Evolutionary conservation across 192 early-diverging fungal genomes (phyloP).

Genomic region (Gamsiella multidivaricata): DNA sequence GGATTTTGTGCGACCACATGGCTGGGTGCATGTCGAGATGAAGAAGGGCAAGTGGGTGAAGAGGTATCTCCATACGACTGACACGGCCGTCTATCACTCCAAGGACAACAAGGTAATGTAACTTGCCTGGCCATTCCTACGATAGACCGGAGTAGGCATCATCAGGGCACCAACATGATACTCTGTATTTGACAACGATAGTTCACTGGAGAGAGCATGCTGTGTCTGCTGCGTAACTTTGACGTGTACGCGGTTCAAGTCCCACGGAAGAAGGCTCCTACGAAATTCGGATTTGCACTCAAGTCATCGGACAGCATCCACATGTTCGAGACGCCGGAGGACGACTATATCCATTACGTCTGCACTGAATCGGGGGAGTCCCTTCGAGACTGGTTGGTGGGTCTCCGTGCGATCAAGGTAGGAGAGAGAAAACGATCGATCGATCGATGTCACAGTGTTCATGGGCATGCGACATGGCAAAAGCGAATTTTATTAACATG

Average conservation of each 20-base stretch:
- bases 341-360: slow-evolving; percentile 84
- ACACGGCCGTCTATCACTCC: slow-evolving; percentile 72
- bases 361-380: slow-evolving; percentile 73
- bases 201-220: slow-evolving; percentile 52
- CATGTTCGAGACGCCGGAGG: slow-evolving; percentile 85
- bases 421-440: background rate
- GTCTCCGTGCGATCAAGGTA: slow-evolving; percentile 79
- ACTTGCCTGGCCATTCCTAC: too few species aligned
- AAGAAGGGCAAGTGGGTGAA: slow-evolving; percentile 91
- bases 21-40: slow-evolving; percentile 78
- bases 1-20: slow-evolving; percentile 55
- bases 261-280: slow-evolving; percentile 75
- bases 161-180: too few species aligned
- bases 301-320: slow-evolving; percentile 81
- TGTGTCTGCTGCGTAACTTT: slow-evolving; percentile 74
- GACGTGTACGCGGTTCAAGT: slow-evolving; percentile 88
- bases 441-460: background rate
- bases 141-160: too few species aligned
- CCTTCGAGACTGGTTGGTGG: slow-evolving; percentile 78
- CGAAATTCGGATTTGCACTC: slow-evolving; percentile 84
- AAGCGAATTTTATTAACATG: too few species aligned
- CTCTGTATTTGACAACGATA: too few species aligned
- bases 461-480: too few species aligned
- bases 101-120: slow-evolving; percentile 71
- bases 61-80: slow-evolving; percentile 75